Percentiles rank a stretch among this genome's conserved stretches.
These are phyloP conservation scores for Pythium scleroteichum DNA, from an alignment of 352 stramenopile genomes.

Conservation along the genomic window DNA sequence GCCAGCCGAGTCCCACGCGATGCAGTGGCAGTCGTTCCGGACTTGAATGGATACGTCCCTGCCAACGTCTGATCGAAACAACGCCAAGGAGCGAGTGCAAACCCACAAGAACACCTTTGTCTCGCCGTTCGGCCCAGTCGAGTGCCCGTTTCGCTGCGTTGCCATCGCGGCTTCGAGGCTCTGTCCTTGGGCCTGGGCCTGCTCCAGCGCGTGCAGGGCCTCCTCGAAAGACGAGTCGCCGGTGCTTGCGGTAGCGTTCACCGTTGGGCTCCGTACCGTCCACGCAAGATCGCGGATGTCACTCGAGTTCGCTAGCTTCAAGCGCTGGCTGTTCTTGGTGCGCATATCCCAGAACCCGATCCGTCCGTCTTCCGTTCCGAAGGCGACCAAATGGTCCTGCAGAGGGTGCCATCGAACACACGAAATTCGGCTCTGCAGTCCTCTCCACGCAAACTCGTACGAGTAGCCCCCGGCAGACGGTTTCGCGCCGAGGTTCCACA, in stretches of 20 bases:
- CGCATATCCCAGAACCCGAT: conserved; percentile 60
- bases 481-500: conserved; percentile 45
- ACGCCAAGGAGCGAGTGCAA: conserved; percentile 27
- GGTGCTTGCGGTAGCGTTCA: neutral
- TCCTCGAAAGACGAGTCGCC: conserved; percentile 12
- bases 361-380: conserved; percentile 70
- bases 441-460: conserved; percentile 72
- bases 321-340: conserved; percentile 52
- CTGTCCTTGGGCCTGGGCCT: conserved; percentile 45
- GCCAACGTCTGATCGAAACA: conserved; percentile 19
- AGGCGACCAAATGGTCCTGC: conserved; percentile 50
- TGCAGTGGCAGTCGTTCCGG: conserved; percentile 16
- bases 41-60: conserved; percentile 4
- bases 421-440: conserved; percentile 76
- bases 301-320: conserved; percentile 42
- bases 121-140: neutral
- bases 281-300: conserved; percentile 53
- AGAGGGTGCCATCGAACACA: conserved; percentile 67
- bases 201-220: conserved; percentile 52
- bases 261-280: conserved; percentile 11
- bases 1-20: conserved; percentile 23
- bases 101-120: conserved; percentile 50
- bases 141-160: conserved; percentile 23
- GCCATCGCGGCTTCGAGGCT: conserved; percentile 52
- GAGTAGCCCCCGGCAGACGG: conserved; percentile 20